Conservation (phyloP, 352 stramenopile species). For the Aphanomyces astaci region DNA sequence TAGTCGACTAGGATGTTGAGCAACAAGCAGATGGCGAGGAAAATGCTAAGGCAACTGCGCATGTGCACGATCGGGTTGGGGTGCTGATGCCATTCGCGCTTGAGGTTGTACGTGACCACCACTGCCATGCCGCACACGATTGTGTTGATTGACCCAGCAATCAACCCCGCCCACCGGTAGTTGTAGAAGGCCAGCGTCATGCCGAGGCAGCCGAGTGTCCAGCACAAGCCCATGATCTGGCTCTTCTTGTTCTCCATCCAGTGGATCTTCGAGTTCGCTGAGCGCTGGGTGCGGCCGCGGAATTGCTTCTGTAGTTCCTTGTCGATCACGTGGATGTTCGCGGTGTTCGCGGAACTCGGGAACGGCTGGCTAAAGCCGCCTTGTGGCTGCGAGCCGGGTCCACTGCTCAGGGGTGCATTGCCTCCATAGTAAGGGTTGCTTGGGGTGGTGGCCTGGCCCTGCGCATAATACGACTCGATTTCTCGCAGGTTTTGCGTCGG, state of each 20-base stretch:
- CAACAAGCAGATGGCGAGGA: conserved; percentile 73
- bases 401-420: background rate
- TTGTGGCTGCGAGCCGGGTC: background rate
- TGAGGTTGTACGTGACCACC: conserved; percentile 78
- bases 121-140: conserved; percentile 82
- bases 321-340: conserved; percentile 76
- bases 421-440: conserved; percentile 8
- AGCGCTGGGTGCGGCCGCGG: conserved; percentile 59
- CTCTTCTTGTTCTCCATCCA: conserved; percentile 88
- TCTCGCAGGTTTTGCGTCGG: conserved; percentile 14
- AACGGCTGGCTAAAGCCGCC: background rate
- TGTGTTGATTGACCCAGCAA: conserved; percentile 80
- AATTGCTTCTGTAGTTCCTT: conserved; percentile 86
- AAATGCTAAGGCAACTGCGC: conserved; percentile 74
- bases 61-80: conserved; percentile 86
- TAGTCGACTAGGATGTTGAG: conserved; percentile 80
- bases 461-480: conserved; percentile 17
- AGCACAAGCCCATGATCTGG: conserved; percentile 73
- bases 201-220: conserved; percentile 79
- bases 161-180: conserved; percentile 78
- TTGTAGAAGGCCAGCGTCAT: conserved; percentile 84
- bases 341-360: background rate
- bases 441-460: conserved; percentile 12
- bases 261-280: conserved; percentile 59
- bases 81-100: conserved; percentile 85